Percentiles rank a stretch among this genome's conserved stretches.
phyloP scores from a whole-genome alignment of 768 basidiomycete species.

The Rhizopogon salebrosus region DNA sequence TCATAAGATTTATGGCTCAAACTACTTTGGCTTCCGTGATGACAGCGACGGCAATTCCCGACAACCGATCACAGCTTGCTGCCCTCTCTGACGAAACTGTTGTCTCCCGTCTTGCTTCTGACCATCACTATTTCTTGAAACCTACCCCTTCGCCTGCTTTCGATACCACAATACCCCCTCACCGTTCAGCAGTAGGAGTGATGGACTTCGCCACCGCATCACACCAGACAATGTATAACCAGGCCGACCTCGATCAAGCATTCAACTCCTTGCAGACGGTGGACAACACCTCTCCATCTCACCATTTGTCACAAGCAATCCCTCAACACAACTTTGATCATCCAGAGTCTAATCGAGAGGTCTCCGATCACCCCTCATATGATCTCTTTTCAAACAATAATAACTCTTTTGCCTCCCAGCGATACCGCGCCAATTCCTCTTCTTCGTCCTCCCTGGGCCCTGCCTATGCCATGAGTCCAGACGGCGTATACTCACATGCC shows the following conservation, averaged over 20 bases:
- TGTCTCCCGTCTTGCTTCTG: constrained; percentile 32
- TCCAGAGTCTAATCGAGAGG: constrained; percentile 46
- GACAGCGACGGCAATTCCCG: constrained; percentile 50
- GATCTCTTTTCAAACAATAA: constrained; percentile 56
- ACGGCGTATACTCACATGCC: constrained; percentile 53
- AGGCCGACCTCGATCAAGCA: constrained; percentile 53
- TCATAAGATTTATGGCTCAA: constrained; percentile 33
- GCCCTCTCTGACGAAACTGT: constrained; percentile 20
- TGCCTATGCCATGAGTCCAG: constrained; percentile 47
- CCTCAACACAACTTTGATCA: constrained; percentile 42
- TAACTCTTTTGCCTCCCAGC: constrained; percentile 45
- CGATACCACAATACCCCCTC: constrained; percentile 39
- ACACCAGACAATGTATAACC: constrained; percentile 42
- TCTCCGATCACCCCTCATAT: constrained; percentile 55
- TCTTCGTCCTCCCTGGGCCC: constrained; percentile 66
- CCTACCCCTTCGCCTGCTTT: constrained; percentile 43
- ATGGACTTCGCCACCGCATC: constrained; percentile 47
- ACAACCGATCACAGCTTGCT: constrained; percentile 52
- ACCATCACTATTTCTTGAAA: constrained; percentile 23
- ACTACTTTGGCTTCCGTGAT: constrained; percentile 31
- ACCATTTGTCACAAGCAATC: constrained; percentile 29
- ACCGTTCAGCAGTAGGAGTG: constrained; percentile 33
- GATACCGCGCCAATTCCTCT: constrained; percentile 69
- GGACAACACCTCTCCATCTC: constrained; percentile 33
- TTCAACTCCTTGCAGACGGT: constrained; percentile 43